Conservation (phyloP, 371 early-diverging fungal genomes). For the Pancytospora epiphaga region DNA sequence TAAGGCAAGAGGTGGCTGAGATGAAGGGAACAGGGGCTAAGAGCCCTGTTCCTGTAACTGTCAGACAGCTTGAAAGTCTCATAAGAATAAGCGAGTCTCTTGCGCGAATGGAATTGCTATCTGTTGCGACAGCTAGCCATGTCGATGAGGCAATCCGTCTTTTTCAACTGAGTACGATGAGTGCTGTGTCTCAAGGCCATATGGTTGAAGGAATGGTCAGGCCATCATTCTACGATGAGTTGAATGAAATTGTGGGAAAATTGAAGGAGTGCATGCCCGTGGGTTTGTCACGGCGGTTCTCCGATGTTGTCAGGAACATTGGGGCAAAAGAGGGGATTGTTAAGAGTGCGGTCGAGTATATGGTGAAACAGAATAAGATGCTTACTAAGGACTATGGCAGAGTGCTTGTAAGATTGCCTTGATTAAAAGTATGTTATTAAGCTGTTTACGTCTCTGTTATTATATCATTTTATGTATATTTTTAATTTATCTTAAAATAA, state of each 20-base stretch:
- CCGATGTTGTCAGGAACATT: slow-evolving; percentile 32
- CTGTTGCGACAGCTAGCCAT: slow-evolving; percentile 73
- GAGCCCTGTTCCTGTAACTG: slow-evolving; percentile 90
- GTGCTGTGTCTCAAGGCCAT: slow-evolving; percentile 65
- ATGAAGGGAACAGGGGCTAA: slow-evolving; percentile 67
- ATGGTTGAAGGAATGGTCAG: slow-evolving; percentile 60
- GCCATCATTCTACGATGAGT: slow-evolving; percentile 43
- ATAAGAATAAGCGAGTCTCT: slow-evolving; percentile 93
- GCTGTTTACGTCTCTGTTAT: not conserved
- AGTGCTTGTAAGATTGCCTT: slow-evolving; percentile 53
- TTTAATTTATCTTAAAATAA: no score
- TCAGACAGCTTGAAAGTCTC: slow-evolving; percentile 95
- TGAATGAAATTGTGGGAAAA: slow-evolving; percentile 41
- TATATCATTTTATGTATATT: not conserved
- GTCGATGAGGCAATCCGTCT: slow-evolving; percentile 94
- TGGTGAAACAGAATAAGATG: slow-evolving; percentile 58
- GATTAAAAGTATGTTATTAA: slow-evolving; percentile 5
- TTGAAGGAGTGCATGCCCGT: slow-evolving; percentile 55
- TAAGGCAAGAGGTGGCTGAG: slow-evolving; percentile 73
- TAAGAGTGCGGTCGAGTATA: slow-evolving; percentile 52
- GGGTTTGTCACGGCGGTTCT: slow-evolving; percentile 45
- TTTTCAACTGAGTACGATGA: slow-evolving; percentile 91
- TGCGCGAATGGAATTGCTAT: slow-evolving; percentile 85
- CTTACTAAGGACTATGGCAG: slow-evolving; percentile 49
- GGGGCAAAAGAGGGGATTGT: slow-evolving; percentile 40